A percentile compares a stretch with the other conserved stretches of the same genome.
These are phyloP conservation scores for Apiotrichum porosum DNA, from an alignment of 1,284 basidiomycete species.

Conservation along the genomic window DNA sequence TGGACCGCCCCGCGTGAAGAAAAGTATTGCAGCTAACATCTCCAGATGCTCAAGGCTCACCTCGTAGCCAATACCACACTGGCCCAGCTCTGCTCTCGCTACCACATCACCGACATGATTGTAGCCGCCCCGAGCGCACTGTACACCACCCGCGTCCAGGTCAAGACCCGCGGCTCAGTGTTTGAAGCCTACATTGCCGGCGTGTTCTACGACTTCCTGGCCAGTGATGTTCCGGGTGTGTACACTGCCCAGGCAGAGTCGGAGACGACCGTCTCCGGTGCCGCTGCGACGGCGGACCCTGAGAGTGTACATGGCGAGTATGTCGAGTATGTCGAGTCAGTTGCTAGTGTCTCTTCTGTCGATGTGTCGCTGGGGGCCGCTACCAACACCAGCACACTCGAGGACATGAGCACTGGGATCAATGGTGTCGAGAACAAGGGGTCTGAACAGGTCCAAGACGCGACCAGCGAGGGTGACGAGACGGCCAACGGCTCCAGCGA, in stretches of 20 bases:
- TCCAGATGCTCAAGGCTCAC: conserved; percentile 29
- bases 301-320: neutral
- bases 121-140: conserved; percentile 16
- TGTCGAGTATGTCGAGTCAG: neutral
- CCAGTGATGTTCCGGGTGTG: conserved; percentile 8
- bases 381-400: no score
- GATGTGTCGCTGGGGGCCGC: no score
- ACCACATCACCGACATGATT: conserved; percentile 23
- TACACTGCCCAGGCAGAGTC: neutral
- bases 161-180: conserved; percentile 26
- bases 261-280: neutral
- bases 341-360: no score
- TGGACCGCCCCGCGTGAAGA: no score
- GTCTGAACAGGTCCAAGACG: no score
- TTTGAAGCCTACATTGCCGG: conserved; percentile 43
- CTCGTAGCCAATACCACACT: conserved; percentile 33
- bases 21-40: neutral
- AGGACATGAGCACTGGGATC: no score
- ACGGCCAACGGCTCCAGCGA: no score
- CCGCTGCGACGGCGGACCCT: conserved; percentile 4
- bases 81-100: conserved; percentile 27
- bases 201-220: conserved; percentile 30
- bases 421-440: no score
- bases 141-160: conserved; percentile 14
- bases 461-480: no score